These are phyloP conservation scores for Santalum album DNA, from an alignment of 164 flowering plant genomes.

Conservation along the genomic window DNA sequence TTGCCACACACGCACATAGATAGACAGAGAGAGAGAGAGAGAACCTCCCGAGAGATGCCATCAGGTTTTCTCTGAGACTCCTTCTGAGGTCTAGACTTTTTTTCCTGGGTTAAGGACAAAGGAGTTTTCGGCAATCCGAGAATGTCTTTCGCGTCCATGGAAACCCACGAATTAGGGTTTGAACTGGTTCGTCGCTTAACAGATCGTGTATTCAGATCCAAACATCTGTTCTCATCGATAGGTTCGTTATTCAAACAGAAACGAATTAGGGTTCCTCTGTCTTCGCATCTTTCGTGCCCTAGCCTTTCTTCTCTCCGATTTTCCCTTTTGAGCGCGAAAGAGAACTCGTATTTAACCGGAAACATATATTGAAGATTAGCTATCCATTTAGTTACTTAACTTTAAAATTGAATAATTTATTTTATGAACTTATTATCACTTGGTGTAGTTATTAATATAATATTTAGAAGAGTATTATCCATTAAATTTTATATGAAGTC, in stretches of 20 bases:
- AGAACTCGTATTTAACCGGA: no score
- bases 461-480: no score
- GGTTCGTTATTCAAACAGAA: not conserved
- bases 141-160: slow-evolving; percentile 96
- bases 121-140: slow-evolving; percentile 70
- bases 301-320: no score
- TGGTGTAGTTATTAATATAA: no score
- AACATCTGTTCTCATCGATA: slow-evolving; percentile 1
- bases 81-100: slow-evolving; percentile 72
- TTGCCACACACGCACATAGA: not conserved
- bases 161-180: slow-evolving; percentile 4
- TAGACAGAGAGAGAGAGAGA: not conserved
- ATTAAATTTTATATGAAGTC: no score
- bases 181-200: not conserved
- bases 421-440: no score
- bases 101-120: slow-evolving; percentile 46
- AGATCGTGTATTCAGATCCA: not conserved
- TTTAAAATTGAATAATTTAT: no score
- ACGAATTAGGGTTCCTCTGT: slow-evolving; percentile 6
- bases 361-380: no score
- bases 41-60: slow-evolving; percentile 97
- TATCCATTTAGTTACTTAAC: no score
- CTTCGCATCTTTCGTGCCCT: no score
- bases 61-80: slow-evolving; percentile 95
- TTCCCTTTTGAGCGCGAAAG: slow-evolving; percentile 12